phyloP scores from a whole-genome alignment of 805 yeast species.

The Candida corydali region DNA sequence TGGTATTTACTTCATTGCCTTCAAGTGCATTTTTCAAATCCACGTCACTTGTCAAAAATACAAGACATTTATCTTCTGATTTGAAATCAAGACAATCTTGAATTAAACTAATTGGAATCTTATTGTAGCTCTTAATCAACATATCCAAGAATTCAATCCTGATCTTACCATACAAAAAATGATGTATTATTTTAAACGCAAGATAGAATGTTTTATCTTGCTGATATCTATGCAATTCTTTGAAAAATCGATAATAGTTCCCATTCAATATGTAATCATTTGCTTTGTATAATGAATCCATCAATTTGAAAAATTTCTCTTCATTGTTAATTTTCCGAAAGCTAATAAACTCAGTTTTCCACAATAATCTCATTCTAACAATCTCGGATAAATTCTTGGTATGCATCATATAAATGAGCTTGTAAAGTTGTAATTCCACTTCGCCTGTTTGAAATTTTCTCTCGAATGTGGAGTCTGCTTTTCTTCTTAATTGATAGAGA shows the following conservation, averaged over 20 bases:
- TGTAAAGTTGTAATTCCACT: constrained; percentile 68
- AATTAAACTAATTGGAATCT: constrained; percentile 35
- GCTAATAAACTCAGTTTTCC: constrained; percentile 7
- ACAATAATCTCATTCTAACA: constrained; percentile 33
- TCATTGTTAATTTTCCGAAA: constrained; percentile 10
- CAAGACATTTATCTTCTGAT: constrained; percentile 26
- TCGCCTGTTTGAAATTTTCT: constrained; percentile 18
- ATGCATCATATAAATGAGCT: constrained; percentile 68
- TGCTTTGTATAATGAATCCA: constrained; percentile 14
- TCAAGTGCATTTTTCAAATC: constrained; percentile 34
- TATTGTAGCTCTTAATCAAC: constrained; percentile 55
- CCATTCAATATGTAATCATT: constrained; percentile 14
- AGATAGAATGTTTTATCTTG: constrained; percentile 12
- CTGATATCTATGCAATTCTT: constrained; percentile 15
- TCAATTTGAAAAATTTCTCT: constrained; percentile 13
- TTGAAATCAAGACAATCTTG: constrained; percentile 38
- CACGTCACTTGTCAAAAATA: constrained; percentile 26
- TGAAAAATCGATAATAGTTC: constrained; percentile 49
- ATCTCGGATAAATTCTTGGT: constrained; percentile 64
- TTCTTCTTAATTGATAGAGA: constrained; percentile 43
- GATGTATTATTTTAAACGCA: constrained; percentile 19
- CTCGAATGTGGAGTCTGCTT: constrained; percentile 23
- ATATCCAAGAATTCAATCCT: constrained; percentile 53
- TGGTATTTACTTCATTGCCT: not conserved
- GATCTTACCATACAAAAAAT: constrained; percentile 53